phyloP scores from a whole-genome alignment of 1,139 yeast species.

The Spencermartinsiella ligniputridi region DNA sequence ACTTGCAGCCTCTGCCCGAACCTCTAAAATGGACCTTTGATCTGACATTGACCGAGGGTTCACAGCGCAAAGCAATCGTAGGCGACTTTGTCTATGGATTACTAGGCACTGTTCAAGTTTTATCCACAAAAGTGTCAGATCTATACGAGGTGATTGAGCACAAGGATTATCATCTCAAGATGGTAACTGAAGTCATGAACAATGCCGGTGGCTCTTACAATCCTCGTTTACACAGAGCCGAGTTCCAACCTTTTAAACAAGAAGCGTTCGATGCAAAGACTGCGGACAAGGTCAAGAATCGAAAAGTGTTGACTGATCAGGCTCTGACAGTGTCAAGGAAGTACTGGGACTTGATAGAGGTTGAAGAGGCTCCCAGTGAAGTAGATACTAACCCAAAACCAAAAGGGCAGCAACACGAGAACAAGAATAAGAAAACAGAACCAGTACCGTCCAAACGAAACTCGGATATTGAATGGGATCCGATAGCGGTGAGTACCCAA shows the following conservation, averaged over 20 bases:
- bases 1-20: constrained; percentile 11
- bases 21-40: constrained; percentile 15
- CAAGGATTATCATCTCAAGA: constrained; percentile 20
- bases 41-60: constrained; percentile 3
- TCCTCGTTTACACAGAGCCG: constrained; percentile 11
- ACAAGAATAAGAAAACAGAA: neutral
- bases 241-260: constrained; percentile 3
- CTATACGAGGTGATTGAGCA: constrained; percentile 11
- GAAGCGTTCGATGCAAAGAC: constrained; percentile 1
- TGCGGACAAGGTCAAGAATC: neutral
- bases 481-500: neutral
- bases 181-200: constrained; percentile 11
- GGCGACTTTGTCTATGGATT: constrained; percentile 10
- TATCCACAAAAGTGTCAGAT: constrained; percentile 5
- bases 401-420: no score
- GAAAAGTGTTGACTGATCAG: neutral
- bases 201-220: constrained; percentile 11
- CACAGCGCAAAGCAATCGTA: constrained; percentile 3
- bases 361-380: no score
- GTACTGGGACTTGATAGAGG: neutral
- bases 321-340: neutral
- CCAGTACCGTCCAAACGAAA: neutral
- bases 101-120: constrained; percentile 7
- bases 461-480: neutral
- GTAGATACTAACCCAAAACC: no score